These are phyloP conservation scores for Fagopyrum homotropicum DNA, from an alignment of 148 eudicot species.

Conservation along the genomic window DNA sequence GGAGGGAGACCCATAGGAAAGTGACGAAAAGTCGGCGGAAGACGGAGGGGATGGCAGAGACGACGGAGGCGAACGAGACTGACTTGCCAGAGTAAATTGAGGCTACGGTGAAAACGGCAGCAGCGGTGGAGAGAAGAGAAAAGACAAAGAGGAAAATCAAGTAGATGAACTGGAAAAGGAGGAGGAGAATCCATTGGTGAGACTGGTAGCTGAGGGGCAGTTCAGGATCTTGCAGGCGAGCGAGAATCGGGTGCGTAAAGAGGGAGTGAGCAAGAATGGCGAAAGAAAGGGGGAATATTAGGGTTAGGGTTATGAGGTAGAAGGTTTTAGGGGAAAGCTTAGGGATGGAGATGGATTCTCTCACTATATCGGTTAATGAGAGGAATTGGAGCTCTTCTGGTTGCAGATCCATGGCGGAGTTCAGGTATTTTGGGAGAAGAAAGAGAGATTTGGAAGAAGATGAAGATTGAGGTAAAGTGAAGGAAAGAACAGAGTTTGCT, in stretches of 20 bases:
- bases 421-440: neutral
- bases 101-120: slow-evolving; percentile 94
- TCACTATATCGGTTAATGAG: slow-evolving; percentile 36
- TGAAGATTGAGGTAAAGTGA: neutral
- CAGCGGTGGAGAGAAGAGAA: slow-evolving; percentile 87
- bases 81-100: slow-evolving; percentile 74
- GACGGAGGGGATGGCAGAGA: slow-evolving; percentile 65
- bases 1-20: slow-evolving; percentile 57
- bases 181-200: slow-evolving; percentile 55
- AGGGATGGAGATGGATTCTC: slow-evolving; percentile 74
- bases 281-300: slow-evolving; percentile 87
- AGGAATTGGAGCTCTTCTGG: slow-evolving; percentile 85
- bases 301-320: slow-evolving; percentile 72
- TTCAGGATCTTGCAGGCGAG: slow-evolving; percentile 44
- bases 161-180: slow-evolving; percentile 64
- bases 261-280: slow-evolving; percentile 91
- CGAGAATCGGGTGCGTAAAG: slow-evolving; percentile 74
- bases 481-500: neutral
- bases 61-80: slow-evolving; percentile 54
- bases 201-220: slow-evolving; percentile 28
- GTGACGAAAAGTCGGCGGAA: slow-evolving; percentile 72
- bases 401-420: slow-evolving; percentile 60
- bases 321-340: slow-evolving; percentile 66
- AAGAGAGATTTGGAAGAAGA: neutral
- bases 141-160: slow-evolving; percentile 82